These are phyloP conservation scores for Cryphonectria parasitica DNA, from an alignment of 2,329 filamentous ascomycete species.

Conservation along the genomic window DNA sequence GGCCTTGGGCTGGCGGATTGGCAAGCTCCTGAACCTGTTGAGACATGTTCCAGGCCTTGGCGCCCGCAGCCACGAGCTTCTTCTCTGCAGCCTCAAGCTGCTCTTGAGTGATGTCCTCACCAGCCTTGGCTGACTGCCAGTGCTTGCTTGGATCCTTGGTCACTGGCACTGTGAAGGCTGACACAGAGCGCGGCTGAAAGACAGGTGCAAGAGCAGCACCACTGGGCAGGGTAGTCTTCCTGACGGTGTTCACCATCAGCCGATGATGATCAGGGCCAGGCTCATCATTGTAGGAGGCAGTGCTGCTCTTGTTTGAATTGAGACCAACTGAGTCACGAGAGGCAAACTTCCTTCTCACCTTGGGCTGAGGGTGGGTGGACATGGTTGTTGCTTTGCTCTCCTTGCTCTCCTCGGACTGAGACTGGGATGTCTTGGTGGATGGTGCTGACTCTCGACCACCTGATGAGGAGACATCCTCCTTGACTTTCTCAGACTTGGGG, in stretches of 20 bases:
- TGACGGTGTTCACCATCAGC: constrained; percentile 34
- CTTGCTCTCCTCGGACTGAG: constrained; percentile 29
- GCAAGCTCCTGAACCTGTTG: constrained; percentile 14
- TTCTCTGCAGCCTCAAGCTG: constrained; percentile 26
- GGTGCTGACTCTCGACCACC: constrained; percentile 32
- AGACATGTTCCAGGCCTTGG: constrained; percentile 21
- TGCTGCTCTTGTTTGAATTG: constrained; percentile 30
- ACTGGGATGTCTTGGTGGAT: constrained; percentile 34
- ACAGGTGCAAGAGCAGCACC: constrained; percentile 53
- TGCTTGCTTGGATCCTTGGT: constrained; percentile 15
- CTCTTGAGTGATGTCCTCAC: constrained; percentile 19
- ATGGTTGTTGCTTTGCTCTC: constrained; percentile 28
- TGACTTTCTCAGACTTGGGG: constrained; percentile 40
- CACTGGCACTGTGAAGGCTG: constrained; percentile 29
- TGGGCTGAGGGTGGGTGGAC: constrained; percentile 24
- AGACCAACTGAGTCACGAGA: constrained; percentile 26
- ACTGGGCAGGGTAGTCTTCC: constrained; percentile 47
- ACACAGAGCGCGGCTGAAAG: constrained; percentile 48
- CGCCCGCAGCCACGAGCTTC: constrained; percentile 23
- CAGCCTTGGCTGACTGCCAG: constrained; percentile 26
- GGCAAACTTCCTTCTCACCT: constrained; percentile 29
- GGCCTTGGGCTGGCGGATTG: constrained; percentile 5
- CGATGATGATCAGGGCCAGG: constrained; percentile 34
- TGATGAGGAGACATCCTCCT: constrained; percentile 26
- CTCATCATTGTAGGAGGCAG: constrained; percentile 35